Evolutionary conservation across 2,329 filamentous ascomycete species (phyloP), one percentile per base, ranked within the genome.

Genomic region (Xylaria sp.): DNA sequence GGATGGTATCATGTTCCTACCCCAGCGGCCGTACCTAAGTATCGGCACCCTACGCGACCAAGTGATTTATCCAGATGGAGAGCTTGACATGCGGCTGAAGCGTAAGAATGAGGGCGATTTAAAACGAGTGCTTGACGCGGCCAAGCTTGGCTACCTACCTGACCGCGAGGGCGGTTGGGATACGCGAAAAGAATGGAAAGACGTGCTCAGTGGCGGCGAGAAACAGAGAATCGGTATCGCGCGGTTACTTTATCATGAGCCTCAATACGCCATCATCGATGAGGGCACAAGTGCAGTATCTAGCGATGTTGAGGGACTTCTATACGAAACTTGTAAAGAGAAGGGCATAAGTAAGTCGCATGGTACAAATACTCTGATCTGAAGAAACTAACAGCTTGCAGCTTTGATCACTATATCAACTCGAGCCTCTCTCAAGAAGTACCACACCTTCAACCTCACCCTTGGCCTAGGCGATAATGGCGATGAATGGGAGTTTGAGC

Each of bases 1-100:
- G 70, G 95, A 98, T 72, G 96, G 96, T 67, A 97, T 99, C 82
- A 98, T 99, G 94, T 98, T 99, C 82, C 86, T 99, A 11, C 96
- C 96, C 0, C 96, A 99, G 79, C 88, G 95, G 17, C 94, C 95
- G 0, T 98, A 98, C 76, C 88, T 98, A 39, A 95, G 91, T 78
- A 92, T 95, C 24, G 96, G 96, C 42, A 98, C 96, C 1, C 85
- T 98, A 9, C 91, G 96, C 30, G 97, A 99, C 76, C 97, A 99
- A 82, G 93, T 99, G 75, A 98, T 98, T 77, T 99, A 99, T 75
- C 96, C 96, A 0, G 94, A 99, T 75, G 95, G 93, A 6, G 95
- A 97, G 78, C 84, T 94, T 50, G 96, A 99, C 75, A 98, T 99
- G 96, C 90, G 89, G 34, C 90, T 93, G 67, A 90, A 91, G 69